Evolutionary conservation across 1,139 yeast genomes (phyloP), one percentile per base, ranked within the genome.

Genomic region (Lodderomyces margitis): DNA sequence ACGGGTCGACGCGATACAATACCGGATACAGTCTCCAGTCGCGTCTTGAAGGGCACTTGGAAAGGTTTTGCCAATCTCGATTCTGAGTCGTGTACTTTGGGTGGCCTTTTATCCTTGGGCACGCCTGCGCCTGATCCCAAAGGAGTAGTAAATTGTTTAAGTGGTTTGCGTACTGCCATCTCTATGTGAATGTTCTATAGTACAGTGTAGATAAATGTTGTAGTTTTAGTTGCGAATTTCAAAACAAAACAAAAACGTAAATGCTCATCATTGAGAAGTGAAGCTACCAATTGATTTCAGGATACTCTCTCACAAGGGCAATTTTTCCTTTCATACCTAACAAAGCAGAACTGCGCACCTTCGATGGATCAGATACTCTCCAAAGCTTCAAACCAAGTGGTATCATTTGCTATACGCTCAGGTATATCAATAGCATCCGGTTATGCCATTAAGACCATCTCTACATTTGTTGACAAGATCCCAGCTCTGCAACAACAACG

Each of bases 371-470:
- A 71, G 42, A 58, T 73, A 23, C 53, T 72, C 21, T 58, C 68
- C 19, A 75, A 80, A 62, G 94, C 94, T 3, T 84, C 91, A 24
- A 80, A 79, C 43, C 92, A 86, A 51, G 88, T 88, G 1, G 87
- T 86, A 8, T 78, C 89, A 2, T 83, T 86, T 64, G 95, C 94
- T 9, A 81, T 86, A 33, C 67, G 86, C 44, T 84, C 92, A 1
- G 89, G 94, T 0, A 79, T 86, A 20, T 80, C 89, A 0, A 55
- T 85, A 25, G 95, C 94, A 0, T 80, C 91, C 0, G 81, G 86
- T 0, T 86, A 80, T 61, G 92, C 92, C 15, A 74, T 86, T 40
- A 81, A 78, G 48, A 80, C 87, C 0, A 77, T 85, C 14, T 61
- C 80, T 14, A 75, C 72, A 40, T 74, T 83, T 47, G 64, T 84